Percentiles rank a stretch among this genome's conserved stretches.
Evolutionary conservation across 2,329 filamentous ascomycete genomes (phyloP).

Genomic region (Trichophyton equinum): DNA sequence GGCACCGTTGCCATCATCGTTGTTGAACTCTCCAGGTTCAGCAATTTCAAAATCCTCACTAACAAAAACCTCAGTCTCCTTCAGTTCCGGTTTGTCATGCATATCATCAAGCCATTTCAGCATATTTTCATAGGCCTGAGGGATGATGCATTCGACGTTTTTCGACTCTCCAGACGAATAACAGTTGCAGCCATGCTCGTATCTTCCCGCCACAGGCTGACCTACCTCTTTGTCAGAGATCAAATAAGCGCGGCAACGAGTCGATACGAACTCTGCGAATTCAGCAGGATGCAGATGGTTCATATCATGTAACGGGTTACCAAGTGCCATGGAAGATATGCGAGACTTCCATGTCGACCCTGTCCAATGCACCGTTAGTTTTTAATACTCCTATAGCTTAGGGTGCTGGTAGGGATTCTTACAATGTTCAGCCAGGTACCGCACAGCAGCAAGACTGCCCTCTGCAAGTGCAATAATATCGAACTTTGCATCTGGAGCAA

Average conservation of each 20-base stretch:
- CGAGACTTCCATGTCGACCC: constrained; percentile 29
- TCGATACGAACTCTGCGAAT: constrained; percentile 25
- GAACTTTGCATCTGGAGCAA: constrained; percentile 44
- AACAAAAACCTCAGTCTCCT: constrained; percentile 13
- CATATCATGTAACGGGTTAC: constrained; percentile 26
- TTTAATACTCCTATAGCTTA: neutral
- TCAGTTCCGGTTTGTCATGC: constrained; percentile 14
- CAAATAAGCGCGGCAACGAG: constrained; percentile 52
- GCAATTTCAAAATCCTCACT: constrained; percentile 10
- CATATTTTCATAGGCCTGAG: constrained; percentile 42
- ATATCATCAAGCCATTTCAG: constrained; percentile 45
- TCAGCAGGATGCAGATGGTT: constrained; percentile 18
- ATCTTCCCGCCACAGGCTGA: constrained; percentile 41
- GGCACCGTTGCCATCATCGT: neutral
- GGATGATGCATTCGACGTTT: constrained; percentile 51
- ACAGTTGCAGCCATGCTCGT: constrained; percentile 51
- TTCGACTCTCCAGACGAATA: constrained; percentile 54
- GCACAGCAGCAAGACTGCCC: constrained; percentile 46
- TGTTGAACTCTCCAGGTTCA: neutral
- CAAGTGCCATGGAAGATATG: constrained; percentile 30
- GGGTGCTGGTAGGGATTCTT: constrained; percentile 25
- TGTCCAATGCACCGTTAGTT: constrained; percentile 13
- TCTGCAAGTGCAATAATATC: constrained; percentile 62
- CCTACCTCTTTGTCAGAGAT: constrained; percentile 41
- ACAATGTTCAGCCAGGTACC: constrained; percentile 46